Evolutionary conservation across 1,284 basidiomycete species (phyloP).

Genomic region (Malassezia pachydermatis): DNA sequence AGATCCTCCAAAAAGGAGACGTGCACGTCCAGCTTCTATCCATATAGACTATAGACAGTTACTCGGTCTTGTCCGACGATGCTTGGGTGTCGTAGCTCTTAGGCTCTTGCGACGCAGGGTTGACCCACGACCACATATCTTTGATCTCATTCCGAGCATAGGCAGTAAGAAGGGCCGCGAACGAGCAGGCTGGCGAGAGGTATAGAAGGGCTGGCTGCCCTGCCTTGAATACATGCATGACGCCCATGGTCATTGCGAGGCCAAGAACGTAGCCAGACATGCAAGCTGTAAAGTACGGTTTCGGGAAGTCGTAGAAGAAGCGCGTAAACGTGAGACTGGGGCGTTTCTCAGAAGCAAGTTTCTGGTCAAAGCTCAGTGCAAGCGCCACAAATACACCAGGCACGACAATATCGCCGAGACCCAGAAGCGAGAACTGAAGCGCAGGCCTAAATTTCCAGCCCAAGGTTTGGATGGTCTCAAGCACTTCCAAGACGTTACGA

Average conservation of each 20-base stretch:
- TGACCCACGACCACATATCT: slow-evolving; percentile 34
- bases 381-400: slow-evolving; percentile 83
- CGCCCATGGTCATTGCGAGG: slow-evolving; percentile 66
- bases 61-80: neutral
- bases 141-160: slow-evolving; percentile 47
- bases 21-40: neutral
- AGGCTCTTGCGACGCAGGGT: slow-evolving; percentile 9
- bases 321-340: slow-evolving; percentile 28
- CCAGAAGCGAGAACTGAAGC: slow-evolving; percentile 63
- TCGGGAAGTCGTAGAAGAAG: slow-evolving; percentile 51
- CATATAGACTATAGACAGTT: neutral
- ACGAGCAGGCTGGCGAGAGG: slow-evolving; percentile 56
- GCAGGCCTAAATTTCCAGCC: slow-evolving; percentile 2
- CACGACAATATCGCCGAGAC: slow-evolving; percentile 79
- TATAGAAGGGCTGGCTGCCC: slow-evolving; percentile 91
- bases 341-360: slow-evolving; percentile 50
- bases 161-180: slow-evolving; percentile 48
- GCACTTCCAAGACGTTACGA: slow-evolving; percentile 44
- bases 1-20: neutral
- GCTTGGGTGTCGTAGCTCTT: neutral
- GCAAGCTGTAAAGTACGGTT: slow-evolving; percentile 69
- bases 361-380: slow-evolving; percentile 73
- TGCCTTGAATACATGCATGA: slow-evolving; percentile 70
- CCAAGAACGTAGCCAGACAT: slow-evolving; percentile 69
- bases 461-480: slow-evolving; percentile 14